These are phyloP conservation scores for Ogataea siamensis DNA, from an alignment of 805 yeast species.

Conservation along the genomic window DNA sequence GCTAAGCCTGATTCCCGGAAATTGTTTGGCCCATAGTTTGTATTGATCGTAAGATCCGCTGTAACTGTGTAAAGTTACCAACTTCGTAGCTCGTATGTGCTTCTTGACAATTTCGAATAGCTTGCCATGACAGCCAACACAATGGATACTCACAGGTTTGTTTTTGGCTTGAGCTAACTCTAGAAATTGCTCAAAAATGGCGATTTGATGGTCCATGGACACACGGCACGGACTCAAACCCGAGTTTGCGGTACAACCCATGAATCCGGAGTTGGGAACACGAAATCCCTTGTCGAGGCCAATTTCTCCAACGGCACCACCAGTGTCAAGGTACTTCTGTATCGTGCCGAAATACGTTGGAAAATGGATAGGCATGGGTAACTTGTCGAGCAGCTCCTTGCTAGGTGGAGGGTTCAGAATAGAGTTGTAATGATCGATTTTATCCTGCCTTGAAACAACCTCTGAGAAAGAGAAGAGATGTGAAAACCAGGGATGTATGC, in stretches of 20 bases:
- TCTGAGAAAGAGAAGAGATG: slow-evolving; percentile 52
- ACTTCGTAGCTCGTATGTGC: slow-evolving; percentile 29
- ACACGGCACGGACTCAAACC: slow-evolving; percentile 44
- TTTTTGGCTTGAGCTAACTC: slow-evolving; percentile 47
- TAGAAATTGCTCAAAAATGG: slow-evolving; percentile 50
- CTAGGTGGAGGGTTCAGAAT: slow-evolving; percentile 47
- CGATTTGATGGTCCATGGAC: slow-evolving; percentile 60
- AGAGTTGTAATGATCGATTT: slow-evolving; percentile 55
- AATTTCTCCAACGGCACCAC: slow-evolving; percentile 74
- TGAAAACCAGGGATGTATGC: slow-evolving; percentile 91
- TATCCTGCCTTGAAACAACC: slow-evolving; percentile 13
- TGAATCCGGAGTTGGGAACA: slow-evolving; percentile 59
- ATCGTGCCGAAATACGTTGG: slow-evolving; percentile 35
- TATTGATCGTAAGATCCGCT: slow-evolving; percentile 79
- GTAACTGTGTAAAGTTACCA: slow-evolving; percentile 75
- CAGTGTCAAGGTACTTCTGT: slow-evolving; percentile 28
- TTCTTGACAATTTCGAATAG: slow-evolving; percentile 43
- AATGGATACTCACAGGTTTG: slow-evolving; percentile 72
- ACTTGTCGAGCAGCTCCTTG: slow-evolving; percentile 37
- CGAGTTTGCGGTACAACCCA: slow-evolving; percentile 32
- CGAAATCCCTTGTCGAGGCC: slow-evolving; percentile 81
- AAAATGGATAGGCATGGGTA: slow-evolving; percentile 64
- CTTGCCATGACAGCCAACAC: slow-evolving; percentile 75
- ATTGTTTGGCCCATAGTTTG: slow-evolving; percentile 41
- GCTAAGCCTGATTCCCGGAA: slow-evolving; percentile 38